A percentile compares a stretch with the other conserved stretches of the same genome.
phyloP scores from a whole-genome alignment of 2,329 filamentous ascomycete species.

The Pleomassaria siparia region DNA sequence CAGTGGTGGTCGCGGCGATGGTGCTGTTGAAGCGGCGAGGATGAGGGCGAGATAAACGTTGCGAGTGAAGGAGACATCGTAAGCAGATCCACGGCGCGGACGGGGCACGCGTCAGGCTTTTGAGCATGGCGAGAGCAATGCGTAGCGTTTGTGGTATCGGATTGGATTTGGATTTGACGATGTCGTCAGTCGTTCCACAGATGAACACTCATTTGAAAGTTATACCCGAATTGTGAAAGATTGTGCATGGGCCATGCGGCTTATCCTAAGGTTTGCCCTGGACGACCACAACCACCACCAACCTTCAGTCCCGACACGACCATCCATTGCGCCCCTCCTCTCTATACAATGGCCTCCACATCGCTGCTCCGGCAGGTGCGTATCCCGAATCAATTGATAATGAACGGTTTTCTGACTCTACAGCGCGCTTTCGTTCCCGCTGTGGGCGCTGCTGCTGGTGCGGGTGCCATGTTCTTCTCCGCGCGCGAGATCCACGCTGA shows the following conservation, averaged over 20 bases:
- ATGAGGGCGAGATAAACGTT: conserved; percentile 26
- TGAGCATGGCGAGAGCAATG: conserved; percentile 41
- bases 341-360: conserved; percentile 54
- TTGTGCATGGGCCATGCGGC: conserved; percentile 6
- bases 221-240: background rate
- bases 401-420: conserved; percentile 17
- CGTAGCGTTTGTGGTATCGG: background rate
- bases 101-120: conserved; percentile 30
- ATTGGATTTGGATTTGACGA: background rate
- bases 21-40: conserved; percentile 44
- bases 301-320: conserved; percentile 8
- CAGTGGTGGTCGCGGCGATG: conserved; percentile 48
- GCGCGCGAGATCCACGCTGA: conserved; percentile 53
- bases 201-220: no score
- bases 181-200: conserved; percentile 1
- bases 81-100: conserved; percentile 61
- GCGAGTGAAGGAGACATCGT: conserved; percentile 48
- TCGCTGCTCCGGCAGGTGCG: conserved; percentile 56
- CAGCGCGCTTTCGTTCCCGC: conserved; percentile 55
- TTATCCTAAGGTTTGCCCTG: conserved; percentile 14
- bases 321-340: conserved; percentile 38
- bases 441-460: conserved; percentile 45
- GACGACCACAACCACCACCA: conserved; percentile 24
- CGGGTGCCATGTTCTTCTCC: conserved; percentile 49
- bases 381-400: conserved; percentile 7